These are phyloP conservation scores for Chrysosporium queenslandicum DNA, from an alignment of 2,329 filamentous ascomycete genomes.

Conservation along the genomic window DNA sequence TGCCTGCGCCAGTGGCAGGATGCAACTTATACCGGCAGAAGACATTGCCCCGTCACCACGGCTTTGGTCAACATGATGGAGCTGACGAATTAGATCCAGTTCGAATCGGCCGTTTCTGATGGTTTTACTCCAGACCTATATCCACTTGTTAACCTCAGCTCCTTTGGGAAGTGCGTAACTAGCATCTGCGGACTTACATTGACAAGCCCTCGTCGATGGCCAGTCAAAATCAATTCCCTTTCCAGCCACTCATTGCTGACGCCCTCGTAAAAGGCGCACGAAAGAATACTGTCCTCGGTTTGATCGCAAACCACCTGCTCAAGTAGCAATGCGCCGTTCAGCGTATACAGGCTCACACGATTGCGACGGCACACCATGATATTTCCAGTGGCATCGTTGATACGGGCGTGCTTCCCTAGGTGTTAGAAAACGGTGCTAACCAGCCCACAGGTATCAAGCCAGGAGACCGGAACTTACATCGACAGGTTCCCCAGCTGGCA, in stretches of 20 bases:
- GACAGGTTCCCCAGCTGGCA: conserved; percentile 48
- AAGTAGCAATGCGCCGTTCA: conserved; percentile 76
- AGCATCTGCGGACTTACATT: conserved; percentile 44
- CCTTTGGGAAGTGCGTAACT: too few species aligned
- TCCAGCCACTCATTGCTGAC: conserved; percentile 85
- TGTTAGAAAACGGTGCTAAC: background rate
- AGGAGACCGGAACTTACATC: conserved; percentile 28
- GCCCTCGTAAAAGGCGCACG: conserved; percentile 88
- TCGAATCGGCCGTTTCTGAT: conserved; percentile 58
- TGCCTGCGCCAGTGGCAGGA: conserved; percentile 68
- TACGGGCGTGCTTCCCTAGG: conserved; percentile 57
- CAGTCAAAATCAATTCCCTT: conserved; percentile 76
- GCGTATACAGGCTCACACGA: conserved; percentile 66
- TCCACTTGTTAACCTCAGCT: background rate
- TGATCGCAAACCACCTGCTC: conserved; percentile 68
- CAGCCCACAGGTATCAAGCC: background rate
- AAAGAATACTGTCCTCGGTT: conserved; percentile 64
- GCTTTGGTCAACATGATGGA: conserved; percentile 67
- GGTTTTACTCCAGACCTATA: conserved; percentile 48
- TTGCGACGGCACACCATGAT: conserved; percentile 74
- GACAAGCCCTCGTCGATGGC: conserved; percentile 71
- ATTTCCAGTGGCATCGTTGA: conserved; percentile 86
- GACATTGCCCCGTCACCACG: conserved; percentile 50
- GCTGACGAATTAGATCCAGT: conserved; percentile 65
- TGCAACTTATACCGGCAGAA: conserved; percentile 66